Percentiles rank a stretch among this genome's conserved stretches.
These are phyloP conservation scores for Phytophthora pluvialis DNA, from an alignment of 352 stramenopile species.

Conservation along the genomic window DNA sequence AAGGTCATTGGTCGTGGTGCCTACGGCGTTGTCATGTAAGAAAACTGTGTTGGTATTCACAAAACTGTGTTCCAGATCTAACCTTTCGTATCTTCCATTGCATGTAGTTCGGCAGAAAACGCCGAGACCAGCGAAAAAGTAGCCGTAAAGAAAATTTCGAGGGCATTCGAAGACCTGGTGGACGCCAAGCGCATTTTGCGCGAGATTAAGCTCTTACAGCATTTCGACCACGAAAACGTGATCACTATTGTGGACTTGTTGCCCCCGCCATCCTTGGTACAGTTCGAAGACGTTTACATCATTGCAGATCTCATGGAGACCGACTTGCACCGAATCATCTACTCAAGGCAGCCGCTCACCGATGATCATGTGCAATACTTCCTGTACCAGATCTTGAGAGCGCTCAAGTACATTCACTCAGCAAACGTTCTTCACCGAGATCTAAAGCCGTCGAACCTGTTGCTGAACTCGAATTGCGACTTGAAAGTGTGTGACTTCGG, in stretches of 20 bases:
- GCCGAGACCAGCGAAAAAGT: conserved; percentile 84
- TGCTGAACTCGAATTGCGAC: conserved; percentile 95
- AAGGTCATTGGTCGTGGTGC: conserved; percentile 95
- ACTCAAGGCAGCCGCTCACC: conserved; percentile 93
- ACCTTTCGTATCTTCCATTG: conserved; percentile 4
- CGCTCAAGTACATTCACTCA: conserved; percentile 95
- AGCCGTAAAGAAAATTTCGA: conserved; percentile 91
- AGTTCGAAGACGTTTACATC: conserved; percentile 99
- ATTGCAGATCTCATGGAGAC: conserved; percentile 98
- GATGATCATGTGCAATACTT: conserved; percentile 96
- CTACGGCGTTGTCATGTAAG: conserved; percentile 95
- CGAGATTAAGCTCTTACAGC: conserved; percentile 95
- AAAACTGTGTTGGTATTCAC: conserved; percentile 9
- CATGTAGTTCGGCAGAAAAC: conserved; percentile 77
- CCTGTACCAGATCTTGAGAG: conserved; percentile 96
- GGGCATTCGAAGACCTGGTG: conserved; percentile 97
- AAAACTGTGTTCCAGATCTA: conserved; percentile 2
- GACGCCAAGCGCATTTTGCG: conserved; percentile 99
- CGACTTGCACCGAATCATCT: conserved; percentile 98
- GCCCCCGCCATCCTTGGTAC: conserved; percentile 90
- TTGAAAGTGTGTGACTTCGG: conserved; percentile 94
- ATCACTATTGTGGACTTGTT: conserved; percentile 97
- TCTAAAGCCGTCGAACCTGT: conserved; percentile 97
- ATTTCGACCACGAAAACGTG: conserved; percentile 96
- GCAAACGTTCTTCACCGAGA: conserved; percentile 96